Percentiles rank a stretch among this genome's conserved stretches.
These are phyloP conservation scores for Hericium rajendrae DNA, from an alignment of 768 basidiomycete species.

Conservation along the genomic window DNA sequence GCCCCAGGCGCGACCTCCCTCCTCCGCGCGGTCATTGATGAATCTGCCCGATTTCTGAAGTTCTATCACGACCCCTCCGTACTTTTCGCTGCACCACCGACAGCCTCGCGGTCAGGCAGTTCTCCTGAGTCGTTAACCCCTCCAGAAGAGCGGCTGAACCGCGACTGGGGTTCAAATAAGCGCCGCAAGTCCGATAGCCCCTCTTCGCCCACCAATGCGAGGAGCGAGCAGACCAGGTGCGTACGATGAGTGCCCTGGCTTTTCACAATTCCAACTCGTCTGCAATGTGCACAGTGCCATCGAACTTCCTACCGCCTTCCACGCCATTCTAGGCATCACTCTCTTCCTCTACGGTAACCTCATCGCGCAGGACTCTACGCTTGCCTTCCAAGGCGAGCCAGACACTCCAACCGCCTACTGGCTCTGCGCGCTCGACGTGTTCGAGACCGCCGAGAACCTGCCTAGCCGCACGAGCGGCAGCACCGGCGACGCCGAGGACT, in stretches of 20 bases:
- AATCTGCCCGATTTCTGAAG: conserved; percentile 54
- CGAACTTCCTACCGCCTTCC: conserved; percentile 57
- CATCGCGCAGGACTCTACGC: conserved; percentile 40
- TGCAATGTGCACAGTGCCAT: background rate
- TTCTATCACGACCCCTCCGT: conserved; percentile 47
- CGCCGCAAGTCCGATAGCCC: background rate
- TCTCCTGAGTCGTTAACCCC: conserved; percentile 18
- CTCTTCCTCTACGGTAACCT: conserved; percentile 57
- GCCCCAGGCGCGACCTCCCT: conserved; percentile 40
- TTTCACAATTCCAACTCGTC: background rate
- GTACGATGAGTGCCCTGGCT: too few species aligned
- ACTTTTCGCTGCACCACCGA: conserved; percentile 23
- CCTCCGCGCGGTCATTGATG: conserved; percentile 54
- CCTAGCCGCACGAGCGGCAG: conserved; percentile 30
- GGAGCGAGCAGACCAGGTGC: background rate
- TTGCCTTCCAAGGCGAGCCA: conserved; percentile 49
- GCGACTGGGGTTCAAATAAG: conserved; percentile 14
- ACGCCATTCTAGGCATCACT: conserved; percentile 53
- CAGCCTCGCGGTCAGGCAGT: background rate
- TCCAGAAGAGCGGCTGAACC: conserved; percentile 16
- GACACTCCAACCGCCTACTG: conserved; percentile 43
- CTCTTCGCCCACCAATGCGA: background rate
- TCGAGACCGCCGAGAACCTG: conserved; percentile 57
- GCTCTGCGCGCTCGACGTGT: conserved; percentile 61
- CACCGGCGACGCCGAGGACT: conserved; percentile 37